These are phyloP conservation scores for Aureobasidium sp. DNA, from an alignment of 2,329 filamentous ascomycete genomes.

Conservation along the genomic window DNA sequence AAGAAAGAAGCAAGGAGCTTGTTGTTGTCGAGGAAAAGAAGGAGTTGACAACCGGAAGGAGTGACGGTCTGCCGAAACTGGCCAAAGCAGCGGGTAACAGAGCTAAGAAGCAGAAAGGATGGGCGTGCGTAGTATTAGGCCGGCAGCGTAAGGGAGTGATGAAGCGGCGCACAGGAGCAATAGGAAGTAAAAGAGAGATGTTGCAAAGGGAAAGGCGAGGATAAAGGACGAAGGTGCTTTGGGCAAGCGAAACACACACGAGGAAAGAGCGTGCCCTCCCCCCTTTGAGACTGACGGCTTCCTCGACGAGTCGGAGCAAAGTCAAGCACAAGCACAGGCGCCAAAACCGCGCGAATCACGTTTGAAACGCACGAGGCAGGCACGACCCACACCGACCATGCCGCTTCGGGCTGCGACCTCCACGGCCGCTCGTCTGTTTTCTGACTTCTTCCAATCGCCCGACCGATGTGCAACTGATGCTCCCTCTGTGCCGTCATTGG, in stretches of 20 bases:
- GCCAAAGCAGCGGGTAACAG: constrained; percentile 9
- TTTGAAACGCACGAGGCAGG: constrained; percentile 11
- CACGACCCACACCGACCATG: constrained; percentile 3
- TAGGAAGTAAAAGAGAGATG: constrained; percentile 9
- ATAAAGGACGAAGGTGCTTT: constrained; percentile 8
- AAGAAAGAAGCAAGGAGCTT: constrained; percentile 2
- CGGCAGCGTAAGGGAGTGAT: constrained; percentile 14
- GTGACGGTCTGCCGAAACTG: constrained; percentile 10
- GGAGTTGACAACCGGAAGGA: constrained; percentile 9
- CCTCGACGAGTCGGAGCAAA: constrained; percentile 7
- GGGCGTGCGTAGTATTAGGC: not conserved
- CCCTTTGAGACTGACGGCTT: constrained; percentile 9
- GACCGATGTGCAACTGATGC: not conserved
- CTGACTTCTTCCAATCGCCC: not conserved
- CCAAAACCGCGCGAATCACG: constrained; percentile 10
- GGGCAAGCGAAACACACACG: constrained; percentile 11
- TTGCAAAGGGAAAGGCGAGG: constrained; percentile 8
- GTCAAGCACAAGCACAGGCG: constrained; percentile 6
- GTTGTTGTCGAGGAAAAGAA: not conserved
- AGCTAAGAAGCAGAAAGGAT: constrained; percentile 3
- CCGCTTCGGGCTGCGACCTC: not conserved
- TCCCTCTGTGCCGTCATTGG: constrained; percentile 2
- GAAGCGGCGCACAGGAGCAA: constrained; percentile 11
- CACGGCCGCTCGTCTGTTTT: constrained; percentile 2
- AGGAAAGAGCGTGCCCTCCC: constrained; percentile 8